phyloP scores from a whole-genome alignment of 345 rosid species.

The Passiflora organensis region DNA sequence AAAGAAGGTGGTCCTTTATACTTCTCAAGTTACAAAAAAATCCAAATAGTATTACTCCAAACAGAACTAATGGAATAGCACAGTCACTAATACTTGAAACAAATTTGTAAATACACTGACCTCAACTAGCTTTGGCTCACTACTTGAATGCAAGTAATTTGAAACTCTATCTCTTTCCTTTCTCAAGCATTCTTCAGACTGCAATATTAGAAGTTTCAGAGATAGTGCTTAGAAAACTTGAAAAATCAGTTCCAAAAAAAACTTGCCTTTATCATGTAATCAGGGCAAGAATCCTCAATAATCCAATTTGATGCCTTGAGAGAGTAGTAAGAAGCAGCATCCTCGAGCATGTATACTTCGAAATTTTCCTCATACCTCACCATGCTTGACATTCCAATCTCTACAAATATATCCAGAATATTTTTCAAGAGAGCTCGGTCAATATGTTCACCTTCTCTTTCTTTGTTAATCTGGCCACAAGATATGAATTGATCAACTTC shows the following conservation, averaged over 20 bases:
- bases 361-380: constrained; percentile 68
- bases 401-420: constrained; percentile 67
- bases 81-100: too few relatives aligned
- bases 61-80: too few relatives aligned
- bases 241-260: background rate
- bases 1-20: too few relatives aligned
- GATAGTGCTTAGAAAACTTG: background rate
- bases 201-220: constrained; percentile 4
- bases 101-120: constrained; percentile 33
- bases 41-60: too few relatives aligned
- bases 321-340: constrained; percentile 69
- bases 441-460: constrained; percentile 86
- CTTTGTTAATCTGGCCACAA: constrained; percentile 61
- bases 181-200: constrained; percentile 93
- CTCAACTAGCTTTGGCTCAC: constrained; percentile 88
- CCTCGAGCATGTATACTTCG: constrained; percentile 64
- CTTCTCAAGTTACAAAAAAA: too few relatives aligned
- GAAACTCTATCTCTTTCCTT: constrained; percentile 88
- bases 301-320: constrained; percentile 90
- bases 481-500: background rate
- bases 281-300: constrained; percentile 67
- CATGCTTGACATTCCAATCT: constrained; percentile 79
- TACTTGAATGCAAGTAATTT: constrained; percentile 80
- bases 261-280: constrained; percentile 74
- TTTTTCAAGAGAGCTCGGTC: constrained; percentile 77